Evolutionary conservation across 2,329 filamentous ascomycete genomes (phyloP), one percentile per base, ranked within the genome.

Genomic region (Dothiorella sarmentorum): DNA sequence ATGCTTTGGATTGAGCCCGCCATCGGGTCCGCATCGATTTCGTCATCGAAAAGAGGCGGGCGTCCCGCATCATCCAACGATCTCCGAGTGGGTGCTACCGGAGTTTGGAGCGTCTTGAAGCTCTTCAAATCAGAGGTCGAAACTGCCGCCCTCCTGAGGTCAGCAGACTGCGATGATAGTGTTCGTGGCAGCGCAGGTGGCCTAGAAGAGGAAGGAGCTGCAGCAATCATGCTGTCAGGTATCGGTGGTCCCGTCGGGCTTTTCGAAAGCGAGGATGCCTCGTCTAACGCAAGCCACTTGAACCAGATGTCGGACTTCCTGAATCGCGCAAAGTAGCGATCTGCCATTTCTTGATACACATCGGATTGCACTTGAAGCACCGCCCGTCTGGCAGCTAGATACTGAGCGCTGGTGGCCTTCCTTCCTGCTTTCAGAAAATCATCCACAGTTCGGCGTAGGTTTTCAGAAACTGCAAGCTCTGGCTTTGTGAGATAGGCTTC

Each of bases 291-390:
- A 1, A 99, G 80, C 70, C 92, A 97, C 71, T 99, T 99, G 78
- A 94, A 97, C 71, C 91, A 99, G 0, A 99, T 75, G 68, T 97
- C 94, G 0, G 94, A 96, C 65, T 86, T 89, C 69, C 92, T 96
- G 77, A 99, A 99, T 18, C 84, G 85, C 17, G 88, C 85, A 63
- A 94, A 94, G 68, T 96, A 85, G 13, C 82, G 84, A 20, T 85
- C 84, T 67, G 91, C 87, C 84, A 99, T 90, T 65, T 89, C 86
- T 61, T 96, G 89, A 59, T 97, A 81, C 0, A 92, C 88, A 2
- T 85, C 82, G 17, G 90, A 93, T 70, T 99, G 94, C 0, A 90
- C 87, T 61, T 83, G 84, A 37, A 99, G 72, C 22, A 99, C 87
- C 31, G 91, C 88, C 33, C 87, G 86, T 35, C 94, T 83, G 27